A percentile compares a stretch with the other conserved stretches of the same genome.
Conservation (phyloP, 352 stramenopile genomes). For the Globisporangium nodosum region DNA sequence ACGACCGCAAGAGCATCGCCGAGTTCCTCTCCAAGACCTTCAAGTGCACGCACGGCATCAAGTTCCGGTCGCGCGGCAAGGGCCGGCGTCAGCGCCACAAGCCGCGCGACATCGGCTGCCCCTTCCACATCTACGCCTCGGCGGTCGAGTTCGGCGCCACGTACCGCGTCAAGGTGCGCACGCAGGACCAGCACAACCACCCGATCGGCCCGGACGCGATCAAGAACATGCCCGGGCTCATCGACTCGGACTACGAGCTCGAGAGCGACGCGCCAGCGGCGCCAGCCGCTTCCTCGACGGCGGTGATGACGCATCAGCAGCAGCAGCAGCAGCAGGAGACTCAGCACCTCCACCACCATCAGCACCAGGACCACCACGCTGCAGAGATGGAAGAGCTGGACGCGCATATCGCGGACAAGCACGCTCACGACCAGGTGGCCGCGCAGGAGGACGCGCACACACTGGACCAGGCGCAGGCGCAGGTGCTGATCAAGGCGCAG, state of each 20-base stretch:
- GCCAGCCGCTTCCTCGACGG: too few relatives aligned
- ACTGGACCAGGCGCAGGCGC: conserved; percentile 23
- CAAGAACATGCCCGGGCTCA: conserved; percentile 43
- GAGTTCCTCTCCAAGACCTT: conserved; percentile 81
- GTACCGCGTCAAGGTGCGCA: conserved; percentile 72
- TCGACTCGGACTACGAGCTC: conserved; percentile 61
- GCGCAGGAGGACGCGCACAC: conserved; percentile 26
- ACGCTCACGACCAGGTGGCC: neutral
- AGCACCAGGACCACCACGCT: conserved; percentile 1
- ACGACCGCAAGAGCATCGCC: conserved; percentile 67
- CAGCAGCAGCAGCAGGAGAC: conserved; percentile 4
- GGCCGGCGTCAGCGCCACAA: conserved; percentile 68
- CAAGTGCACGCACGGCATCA: conserved; percentile 82
- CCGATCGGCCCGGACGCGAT: conserved; percentile 59
- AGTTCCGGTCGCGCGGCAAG: conserved; percentile 67
- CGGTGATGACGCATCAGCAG: neutral
- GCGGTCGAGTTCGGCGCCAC: conserved; percentile 52
- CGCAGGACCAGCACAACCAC: conserved; percentile 75
- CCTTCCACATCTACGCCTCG: conserved; percentile 76
- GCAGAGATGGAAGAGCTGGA: neutral
- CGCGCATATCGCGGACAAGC: neutral
- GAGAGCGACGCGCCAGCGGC: conserved; percentile 9
- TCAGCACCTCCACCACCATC: conserved; percentile 1
- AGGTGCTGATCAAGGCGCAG: conserved; percentile 27
- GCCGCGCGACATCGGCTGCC: conserved; percentile 63